Conservation (phyloP, 768 basidiomycete species). For the Saitozyma sp. region DNA sequence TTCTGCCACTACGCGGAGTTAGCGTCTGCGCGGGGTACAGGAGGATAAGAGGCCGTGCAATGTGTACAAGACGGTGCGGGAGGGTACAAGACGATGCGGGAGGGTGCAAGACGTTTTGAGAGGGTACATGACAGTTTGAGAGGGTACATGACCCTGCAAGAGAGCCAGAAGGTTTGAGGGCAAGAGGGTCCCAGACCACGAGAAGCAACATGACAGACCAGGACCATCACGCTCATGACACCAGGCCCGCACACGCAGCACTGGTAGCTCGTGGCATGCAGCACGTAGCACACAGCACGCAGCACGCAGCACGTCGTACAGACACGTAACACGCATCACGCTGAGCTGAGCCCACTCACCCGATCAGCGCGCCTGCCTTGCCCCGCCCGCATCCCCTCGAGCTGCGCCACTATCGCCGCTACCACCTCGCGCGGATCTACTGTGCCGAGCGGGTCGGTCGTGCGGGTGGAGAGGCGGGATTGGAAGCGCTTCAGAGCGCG, state of each 20-base stretch:
- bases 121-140: too few relatives aligned
- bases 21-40: too few relatives aligned
- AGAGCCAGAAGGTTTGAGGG: too few relatives aligned
- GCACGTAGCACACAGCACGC: slow-evolving; percentile 8
- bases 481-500: slow-evolving; percentile 29
- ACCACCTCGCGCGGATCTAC: slow-evolving; percentile 17
- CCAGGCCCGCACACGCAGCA: neutral
- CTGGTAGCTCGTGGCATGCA: neutral
- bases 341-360: neutral
- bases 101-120: too few relatives aligned
- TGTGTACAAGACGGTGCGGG: too few relatives aligned
- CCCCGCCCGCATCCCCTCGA: neutral
- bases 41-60: neutral
- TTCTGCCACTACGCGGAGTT: neutral
- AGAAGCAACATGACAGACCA: too few relatives aligned
- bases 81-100: too few relatives aligned
- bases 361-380: neutral
- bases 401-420: neutral
- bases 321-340: too few relatives aligned
- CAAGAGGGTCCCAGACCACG: too few relatives aligned
- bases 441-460: slow-evolving; percentile 1
- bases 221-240: neutral
- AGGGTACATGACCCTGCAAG: too few relatives aligned
- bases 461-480: slow-evolving; percentile 7
- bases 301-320: slow-evolving; percentile 10